phyloP scores from a whole-genome alignment of 345 rosid genomes.

The Gossypium bickii region DNA sequence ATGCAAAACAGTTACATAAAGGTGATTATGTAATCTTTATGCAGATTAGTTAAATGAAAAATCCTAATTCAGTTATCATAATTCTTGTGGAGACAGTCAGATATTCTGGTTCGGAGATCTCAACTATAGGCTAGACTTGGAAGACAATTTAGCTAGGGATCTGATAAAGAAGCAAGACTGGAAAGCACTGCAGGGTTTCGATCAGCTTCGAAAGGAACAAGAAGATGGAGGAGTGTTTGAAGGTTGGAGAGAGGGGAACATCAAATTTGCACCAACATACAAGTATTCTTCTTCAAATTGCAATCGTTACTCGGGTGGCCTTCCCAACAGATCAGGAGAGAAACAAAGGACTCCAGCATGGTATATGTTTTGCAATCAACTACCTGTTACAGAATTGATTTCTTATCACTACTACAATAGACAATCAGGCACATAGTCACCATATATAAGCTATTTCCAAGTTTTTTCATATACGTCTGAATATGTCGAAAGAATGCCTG shows the following conservation, averaged over 20 bases:
- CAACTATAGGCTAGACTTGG: slow-evolving; percentile 60
- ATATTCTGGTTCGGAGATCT: slow-evolving; percentile 85
- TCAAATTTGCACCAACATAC: slow-evolving; percentile 67
- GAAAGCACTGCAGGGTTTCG: slow-evolving; percentile 58
- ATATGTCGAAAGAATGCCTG: not conserved
- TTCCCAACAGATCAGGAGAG: slow-evolving; percentile 51
- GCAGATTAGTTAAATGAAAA: not conserved
- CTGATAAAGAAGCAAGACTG: slow-evolving; percentile 57
- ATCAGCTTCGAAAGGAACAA: slow-evolving; percentile 59
- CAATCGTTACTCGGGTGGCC: slow-evolving; percentile 49
- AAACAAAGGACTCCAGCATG: slow-evolving; percentile 79
- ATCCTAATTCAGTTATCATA: not conserved
- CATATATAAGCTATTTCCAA: not conserved
- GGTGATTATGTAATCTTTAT: not conserved
- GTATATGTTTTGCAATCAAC: slow-evolving; percentile 24
- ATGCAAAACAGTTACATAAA: not conserved
- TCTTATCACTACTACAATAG: not conserved
- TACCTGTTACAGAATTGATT: not conserved
- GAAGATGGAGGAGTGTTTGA: slow-evolving; percentile 54
- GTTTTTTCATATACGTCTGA: not conserved
- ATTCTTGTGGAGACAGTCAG: slow-evolving; percentile 36
- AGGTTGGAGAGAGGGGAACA: slow-evolving; percentile 70
- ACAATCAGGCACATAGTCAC: not conserved
- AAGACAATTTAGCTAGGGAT: slow-evolving; percentile 48
- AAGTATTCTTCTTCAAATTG: slow-evolving; percentile 60